A percentile compares a stretch with the other conserved stretches of the same genome.
These are phyloP conservation scores for Dioscorea zingiberensis DNA, from an alignment of 106 monocot species.

Conservation along the genomic window DNA sequence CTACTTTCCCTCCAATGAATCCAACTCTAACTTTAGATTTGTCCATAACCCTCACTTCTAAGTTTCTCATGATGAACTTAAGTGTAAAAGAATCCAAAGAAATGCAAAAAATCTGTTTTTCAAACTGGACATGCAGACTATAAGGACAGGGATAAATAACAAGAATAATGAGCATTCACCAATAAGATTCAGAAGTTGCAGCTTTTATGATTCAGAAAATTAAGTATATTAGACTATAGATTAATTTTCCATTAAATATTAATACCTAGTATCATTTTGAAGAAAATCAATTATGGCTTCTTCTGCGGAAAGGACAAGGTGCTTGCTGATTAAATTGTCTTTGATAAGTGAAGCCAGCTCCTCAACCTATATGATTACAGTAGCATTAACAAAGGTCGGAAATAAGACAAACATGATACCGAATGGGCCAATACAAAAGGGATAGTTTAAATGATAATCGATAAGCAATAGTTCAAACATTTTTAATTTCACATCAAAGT, in stretches of 20 bases:
- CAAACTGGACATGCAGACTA: not conserved
- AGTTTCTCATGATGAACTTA: not conserved
- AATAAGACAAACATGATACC: too few species aligned
- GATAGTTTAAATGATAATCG: not conserved
- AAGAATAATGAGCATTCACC: not conserved
- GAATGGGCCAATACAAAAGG: not conserved
- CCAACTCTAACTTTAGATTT: not conserved
- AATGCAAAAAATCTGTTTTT: not conserved
- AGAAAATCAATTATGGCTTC: slow-evolving; percentile 55
- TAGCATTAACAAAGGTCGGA: not conserved
- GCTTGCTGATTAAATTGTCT: slow-evolving; percentile 85
- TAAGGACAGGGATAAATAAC: not conserved
- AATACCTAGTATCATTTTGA: slow-evolving; percentile 58
- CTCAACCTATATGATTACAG: slow-evolving; percentile 58
- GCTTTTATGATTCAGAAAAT: not conserved
- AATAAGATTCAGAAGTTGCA: not conserved
- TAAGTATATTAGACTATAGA: not conserved
- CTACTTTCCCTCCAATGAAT: not conserved
- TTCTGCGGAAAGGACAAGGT: slow-evolving; percentile 79
- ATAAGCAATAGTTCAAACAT: not conserved
- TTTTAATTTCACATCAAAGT: not conserved
- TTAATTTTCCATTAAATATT: not conserved
- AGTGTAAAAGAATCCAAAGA: not conserved
- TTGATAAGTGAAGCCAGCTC: slow-evolving; percentile 87
- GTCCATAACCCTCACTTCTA: not conserved